These are phyloP conservation scores for Xylaria sp. DNA, from an alignment of 2,329 filamentous ascomycete species.

Conservation along the genomic window DNA sequence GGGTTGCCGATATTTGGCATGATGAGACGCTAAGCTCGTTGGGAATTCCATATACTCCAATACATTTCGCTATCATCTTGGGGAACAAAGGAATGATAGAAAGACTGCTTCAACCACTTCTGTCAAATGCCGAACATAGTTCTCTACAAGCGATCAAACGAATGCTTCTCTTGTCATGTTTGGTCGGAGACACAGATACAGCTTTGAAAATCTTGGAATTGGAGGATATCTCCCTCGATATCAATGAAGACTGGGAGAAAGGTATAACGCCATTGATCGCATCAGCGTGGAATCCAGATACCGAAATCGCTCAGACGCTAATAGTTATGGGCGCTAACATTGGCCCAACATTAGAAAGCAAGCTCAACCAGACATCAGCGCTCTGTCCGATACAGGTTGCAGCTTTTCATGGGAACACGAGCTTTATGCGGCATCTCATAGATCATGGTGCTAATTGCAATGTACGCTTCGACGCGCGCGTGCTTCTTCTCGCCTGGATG, in stretches of 20 bases:
- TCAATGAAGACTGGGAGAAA: no score
- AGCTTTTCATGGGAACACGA: slow-evolving; percentile 2
- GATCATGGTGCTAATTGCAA: neutral
- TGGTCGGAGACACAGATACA: no score
- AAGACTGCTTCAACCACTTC: neutral
- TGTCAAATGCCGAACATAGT: neutral
- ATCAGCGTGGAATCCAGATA: no score
- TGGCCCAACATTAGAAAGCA: neutral
- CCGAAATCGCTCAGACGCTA: neutral
- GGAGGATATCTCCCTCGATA: no score
- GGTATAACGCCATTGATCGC: no score
- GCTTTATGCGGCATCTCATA: neutral
- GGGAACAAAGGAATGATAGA: neutral
- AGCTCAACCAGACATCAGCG: neutral
- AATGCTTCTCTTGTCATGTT: no score
- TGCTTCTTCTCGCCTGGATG: no score
- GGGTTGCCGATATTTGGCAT: no score
- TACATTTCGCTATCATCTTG: neutral
- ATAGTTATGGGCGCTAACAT: neutral
- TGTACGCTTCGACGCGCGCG: no score
- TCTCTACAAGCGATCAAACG: no score
- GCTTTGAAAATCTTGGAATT: no score
- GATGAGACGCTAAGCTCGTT: no score
- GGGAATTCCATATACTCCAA: neutral
- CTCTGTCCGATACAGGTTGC: slow-evolving; percentile 8